phyloP scores from a whole-genome alignment of 352 stramenopile genomes.

The Pythium pyrilobum region DNA sequence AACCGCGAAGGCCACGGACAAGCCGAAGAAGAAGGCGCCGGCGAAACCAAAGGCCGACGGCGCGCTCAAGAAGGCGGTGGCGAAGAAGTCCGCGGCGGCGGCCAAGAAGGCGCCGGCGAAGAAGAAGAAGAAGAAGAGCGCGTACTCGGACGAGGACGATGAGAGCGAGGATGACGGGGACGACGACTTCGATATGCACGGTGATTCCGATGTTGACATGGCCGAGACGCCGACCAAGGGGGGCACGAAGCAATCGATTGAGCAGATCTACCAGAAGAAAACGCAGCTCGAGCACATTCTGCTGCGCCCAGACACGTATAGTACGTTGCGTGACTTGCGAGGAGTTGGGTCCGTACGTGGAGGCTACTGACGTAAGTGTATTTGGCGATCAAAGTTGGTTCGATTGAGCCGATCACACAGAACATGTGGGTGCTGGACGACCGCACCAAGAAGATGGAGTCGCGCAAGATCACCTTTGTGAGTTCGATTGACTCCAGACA shows the following conservation, averaged over 20 bases:
- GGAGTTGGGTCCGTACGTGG: no score
- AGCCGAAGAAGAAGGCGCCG: slow-evolving; percentile 26
- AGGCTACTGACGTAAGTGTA: no score
- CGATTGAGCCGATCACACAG: slow-evolving; percentile 91
- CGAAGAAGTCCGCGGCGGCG: slow-evolving; percentile 28
- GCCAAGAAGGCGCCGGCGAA: slow-evolving; percentile 27
- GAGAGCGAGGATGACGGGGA: slow-evolving; percentile 24
- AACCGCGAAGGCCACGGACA: slow-evolving; percentile 22
- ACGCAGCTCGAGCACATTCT: slow-evolving; percentile 98
- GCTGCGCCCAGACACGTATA: slow-evolving; percentile 96
- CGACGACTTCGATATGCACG: slow-evolving; percentile 18
- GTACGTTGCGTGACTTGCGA: slow-evolving; percentile 30
- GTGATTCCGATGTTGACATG: slow-evolving; percentile 15
- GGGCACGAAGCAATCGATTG: slow-evolving; percentile 62
- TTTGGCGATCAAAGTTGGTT: slow-evolving; percentile 83
- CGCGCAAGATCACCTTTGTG: slow-evolving; percentile 91
- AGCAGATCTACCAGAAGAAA: slow-evolving; percentile 97
- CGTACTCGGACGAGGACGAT: slow-evolving; percentile 37
- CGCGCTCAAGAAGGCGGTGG: slow-evolving; percentile 14
- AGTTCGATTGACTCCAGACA: neutral
- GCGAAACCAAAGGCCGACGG: slow-evolving; percentile 41
- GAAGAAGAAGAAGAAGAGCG: slow-evolving; percentile 50
- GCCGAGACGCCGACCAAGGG: slow-evolving; percentile 22
- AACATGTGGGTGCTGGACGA: slow-evolving; percentile 92
- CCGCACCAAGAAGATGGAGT: slow-evolving; percentile 87